Base-by-base conservation (phyloP, 768 basidiomycete genomes). In the Mycena olivaceomarginata region DNA sequence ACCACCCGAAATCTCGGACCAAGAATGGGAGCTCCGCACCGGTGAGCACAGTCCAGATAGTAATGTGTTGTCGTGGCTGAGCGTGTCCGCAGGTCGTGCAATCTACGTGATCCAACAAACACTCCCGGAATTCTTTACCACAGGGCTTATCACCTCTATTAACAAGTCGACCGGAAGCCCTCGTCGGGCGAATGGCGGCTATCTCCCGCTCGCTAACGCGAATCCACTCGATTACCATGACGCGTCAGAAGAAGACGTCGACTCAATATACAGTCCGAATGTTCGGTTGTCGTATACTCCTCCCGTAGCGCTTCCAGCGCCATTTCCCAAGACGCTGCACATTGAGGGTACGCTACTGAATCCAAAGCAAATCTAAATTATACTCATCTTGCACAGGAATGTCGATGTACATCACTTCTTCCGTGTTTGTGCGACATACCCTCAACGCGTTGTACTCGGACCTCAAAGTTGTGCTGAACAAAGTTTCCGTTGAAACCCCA, bases 11-110 rank as follows among this genome's bases (percentile, higher is more conserved):
- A 81, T 95, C 10, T 90, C 94, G 1, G 95, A 96, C 82, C 87
- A 88, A 9, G 95, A 96, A 80, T 96, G 95, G 95, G 92, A 95
- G 81, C 89, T 95, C 66, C 92, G 94, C 37, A 94, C 94, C 80
- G 94, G 95, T 93, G 83, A 80, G 82, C 70, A 45, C 65, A 68
- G 79, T 53, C 56, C 43, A 22, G 51, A 45, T 51, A 18, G 43
- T 11, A 25, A 12, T 39, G 51, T 46, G 31, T 51, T 40, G 16
- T 46, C 46, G 65, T 62, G 37, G 48, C 46, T 43, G 31, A 76
- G 68, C 31, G 71, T 37, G 20, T 41, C 40, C 53, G 25, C 60
- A 96, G 95, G 95, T 66, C 92, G 94, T 46, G 94, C 93, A 4
- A 93, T 94, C 69, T 90, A 92, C 81, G 85, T 94, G 43, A 86